A percentile compares a stretch with the other conserved stretches of the same genome.
Conservation (phyloP, 2,329 filamentous ascomycete genomes). For the Aureobasidium pullulans region DNA sequence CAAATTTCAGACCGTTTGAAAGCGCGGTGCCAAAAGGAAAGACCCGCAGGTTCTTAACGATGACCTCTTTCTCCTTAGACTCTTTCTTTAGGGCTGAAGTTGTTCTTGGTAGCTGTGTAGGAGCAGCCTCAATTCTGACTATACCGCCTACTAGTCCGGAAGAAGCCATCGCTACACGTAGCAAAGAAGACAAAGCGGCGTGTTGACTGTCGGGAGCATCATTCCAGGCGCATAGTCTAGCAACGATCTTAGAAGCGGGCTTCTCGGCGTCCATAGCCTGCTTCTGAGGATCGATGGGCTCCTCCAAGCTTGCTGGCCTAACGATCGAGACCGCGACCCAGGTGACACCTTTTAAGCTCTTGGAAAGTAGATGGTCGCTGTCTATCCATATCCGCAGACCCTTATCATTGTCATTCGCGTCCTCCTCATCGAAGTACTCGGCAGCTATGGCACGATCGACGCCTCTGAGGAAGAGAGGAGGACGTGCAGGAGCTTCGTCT, state of each 20-base stretch:
- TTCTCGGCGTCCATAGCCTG: slow-evolving; percentile 54
- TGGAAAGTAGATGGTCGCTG: slow-evolving; percentile 63
- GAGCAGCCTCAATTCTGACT: slow-evolving; percentile 77
- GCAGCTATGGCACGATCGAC: slow-evolving; percentile 62
- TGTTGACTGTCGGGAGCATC: slow-evolving; percentile 79
- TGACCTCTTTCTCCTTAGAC: slow-evolving; percentile 31
- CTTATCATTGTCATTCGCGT: slow-evolving; percentile 43
- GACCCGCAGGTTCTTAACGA: slow-evolving; percentile 64
- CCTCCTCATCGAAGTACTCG: slow-evolving; percentile 63
- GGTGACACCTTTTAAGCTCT: slow-evolving; percentile 65
- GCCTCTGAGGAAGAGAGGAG: slow-evolving; percentile 68
- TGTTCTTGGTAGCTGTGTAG: slow-evolving; percentile 60
- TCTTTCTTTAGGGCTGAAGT: slow-evolving; percentile 38
- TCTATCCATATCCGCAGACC: slow-evolving; percentile 79
- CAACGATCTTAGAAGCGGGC: slow-evolving; percentile 62
- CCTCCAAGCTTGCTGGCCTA: slow-evolving; percentile 68
- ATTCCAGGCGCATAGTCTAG: slow-evolving; percentile 69
- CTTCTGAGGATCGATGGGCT: slow-evolving; percentile 63
- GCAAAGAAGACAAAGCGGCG: slow-evolving; percentile 65
- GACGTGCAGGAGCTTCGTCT: slow-evolving; percentile 59
- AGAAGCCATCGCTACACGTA: slow-evolving; percentile 68
- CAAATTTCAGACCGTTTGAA: slow-evolving; percentile 64
- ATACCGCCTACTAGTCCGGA: slow-evolving; percentile 75
- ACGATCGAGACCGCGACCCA: slow-evolving; percentile 84
- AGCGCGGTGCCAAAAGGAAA: slow-evolving; percentile 57